Percentiles rank a stretch among this genome's conserved stretches.
Conservation (phyloP, 2,329 filamentous ascomycete genomes). For the Rugonectria rugulosa region DNA sequence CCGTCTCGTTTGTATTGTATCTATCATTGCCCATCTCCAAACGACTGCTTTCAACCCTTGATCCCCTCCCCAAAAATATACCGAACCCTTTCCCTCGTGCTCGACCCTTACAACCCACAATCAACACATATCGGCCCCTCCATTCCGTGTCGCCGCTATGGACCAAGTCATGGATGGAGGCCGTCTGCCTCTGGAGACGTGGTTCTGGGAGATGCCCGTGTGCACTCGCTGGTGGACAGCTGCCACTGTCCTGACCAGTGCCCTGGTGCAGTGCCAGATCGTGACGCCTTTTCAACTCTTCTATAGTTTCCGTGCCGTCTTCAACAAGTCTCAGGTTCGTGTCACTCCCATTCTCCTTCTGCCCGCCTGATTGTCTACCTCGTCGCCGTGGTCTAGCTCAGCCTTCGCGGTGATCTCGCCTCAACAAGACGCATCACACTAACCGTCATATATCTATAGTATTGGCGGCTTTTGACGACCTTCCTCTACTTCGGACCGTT, state of each 20-base stretch:
- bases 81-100: background rate
- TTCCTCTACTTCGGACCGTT: constrained; percentile 98
- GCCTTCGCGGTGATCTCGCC: background rate
- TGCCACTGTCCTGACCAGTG: constrained; percentile 85
- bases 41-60: too few relatives aligned
- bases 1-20: too few relatives aligned
- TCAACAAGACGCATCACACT: constrained; percentile 18
- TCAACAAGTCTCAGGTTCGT: constrained; percentile 86
- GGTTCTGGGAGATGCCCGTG: constrained; percentile 99
- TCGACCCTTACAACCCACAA: background rate
- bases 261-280: constrained; percentile 91
- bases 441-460: constrained; percentile 61
- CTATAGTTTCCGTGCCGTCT: constrained; percentile 93
- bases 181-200: constrained; percentile 86
- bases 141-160: constrained; percentile 47
- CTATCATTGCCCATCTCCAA: too few relatives aligned
- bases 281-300: constrained; percentile 95
- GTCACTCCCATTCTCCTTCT: background rate
- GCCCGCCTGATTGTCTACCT: background rate
- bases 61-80: too few relatives aligned
- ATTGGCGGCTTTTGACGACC: constrained; percentile 94
- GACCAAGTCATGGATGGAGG: constrained; percentile 68
- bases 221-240: constrained; percentile 98
- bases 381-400: background rate
- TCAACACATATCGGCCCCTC: background rate